Evolutionary conservation across 495 filamentous ascomycete species (phyloP).

Genomic region (Neurospora tetraspora): DNA sequence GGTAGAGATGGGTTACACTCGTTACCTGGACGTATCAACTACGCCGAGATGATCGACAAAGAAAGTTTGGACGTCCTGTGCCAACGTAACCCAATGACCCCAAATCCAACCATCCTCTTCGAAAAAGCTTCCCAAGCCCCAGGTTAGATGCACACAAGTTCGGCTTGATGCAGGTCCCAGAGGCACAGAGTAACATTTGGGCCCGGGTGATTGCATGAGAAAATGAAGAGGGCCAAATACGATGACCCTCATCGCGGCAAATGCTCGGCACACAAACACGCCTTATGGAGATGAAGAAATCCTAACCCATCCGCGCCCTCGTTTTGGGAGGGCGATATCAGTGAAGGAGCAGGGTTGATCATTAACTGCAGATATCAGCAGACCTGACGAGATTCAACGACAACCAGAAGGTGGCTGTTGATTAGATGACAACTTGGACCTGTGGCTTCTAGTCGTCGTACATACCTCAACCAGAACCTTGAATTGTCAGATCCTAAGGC

Average conservation of each 20-base stretch:
- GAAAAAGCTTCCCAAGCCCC: background rate
- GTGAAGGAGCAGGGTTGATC: background rate
- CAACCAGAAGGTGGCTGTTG: background rate
- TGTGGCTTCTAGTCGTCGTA: background rate
- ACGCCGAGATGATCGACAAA: background rate
- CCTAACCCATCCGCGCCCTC: background rate
- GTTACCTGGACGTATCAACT: background rate
- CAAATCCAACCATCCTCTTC: background rate
- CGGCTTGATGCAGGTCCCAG: background rate
- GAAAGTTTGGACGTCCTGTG: background rate
- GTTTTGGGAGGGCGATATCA: background rate
- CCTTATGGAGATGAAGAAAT: background rate
- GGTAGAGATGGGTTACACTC: background rate
- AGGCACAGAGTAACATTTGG: background rate
- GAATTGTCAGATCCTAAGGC: background rate
- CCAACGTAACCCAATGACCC: background rate
- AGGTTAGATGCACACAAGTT: background rate
- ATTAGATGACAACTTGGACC: background rate
- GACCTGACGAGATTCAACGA: background rate
- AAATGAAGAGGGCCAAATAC: background rate
- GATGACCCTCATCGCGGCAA: background rate
- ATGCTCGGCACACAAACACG: background rate
- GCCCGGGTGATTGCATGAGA: background rate
- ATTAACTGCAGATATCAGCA: background rate
- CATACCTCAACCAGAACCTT: background rate